Evolutionary conservation across 306 rosid genomes (phyloP), one percentile per base, ranked within the genome.

Genomic region (Dicorynia guianensis): DNA sequence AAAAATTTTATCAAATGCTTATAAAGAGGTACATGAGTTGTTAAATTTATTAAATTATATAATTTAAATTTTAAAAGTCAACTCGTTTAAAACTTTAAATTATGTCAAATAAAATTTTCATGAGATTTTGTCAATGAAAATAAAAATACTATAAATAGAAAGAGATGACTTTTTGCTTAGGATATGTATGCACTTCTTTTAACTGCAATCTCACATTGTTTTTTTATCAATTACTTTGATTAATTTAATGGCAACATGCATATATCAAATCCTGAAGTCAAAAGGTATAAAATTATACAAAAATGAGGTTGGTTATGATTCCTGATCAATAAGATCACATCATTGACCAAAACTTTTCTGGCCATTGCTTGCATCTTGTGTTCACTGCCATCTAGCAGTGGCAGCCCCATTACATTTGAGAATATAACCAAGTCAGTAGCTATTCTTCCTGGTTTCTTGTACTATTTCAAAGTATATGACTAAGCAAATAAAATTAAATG

Each of bases 181-280:
- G 46, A 40, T 40, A 40, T 7, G 7, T 9, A 40, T 2, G 6
- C 46, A 40, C 9, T 40, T 10, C 46, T 6, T 9, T 40, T 25
- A 25, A 1, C 2, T 25, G 2, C 30, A 25, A 60, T n/a, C 13
- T 62, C n/a, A 48, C 74, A 7, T 54, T 46, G 11, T 52, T 68
- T 76, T 57, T 6, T 40, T 25, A 25, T 25, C 30, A 25, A 25
- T 25, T 1, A 40, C 9, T 7, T 1, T 4, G n/a, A 10, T 57
- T 71, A 58, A 64, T 5, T 76, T 25, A 76, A 70, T 76, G 65
- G 15, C 69, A 76, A 71, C 74, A 17, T 63, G 81, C n/a, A n/a
- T 42, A 63, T 36, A 63, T 76, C 46, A 19, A 70, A 63, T 63
- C n/a, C 10, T 63, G 17, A 70, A 57, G 85, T 81, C 79, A 65